Percentiles rank a stretch among this genome's conserved stretches.
Conservation (phyloP, 169 alveolate species). For the Amoebophrya sp. region DNA sequence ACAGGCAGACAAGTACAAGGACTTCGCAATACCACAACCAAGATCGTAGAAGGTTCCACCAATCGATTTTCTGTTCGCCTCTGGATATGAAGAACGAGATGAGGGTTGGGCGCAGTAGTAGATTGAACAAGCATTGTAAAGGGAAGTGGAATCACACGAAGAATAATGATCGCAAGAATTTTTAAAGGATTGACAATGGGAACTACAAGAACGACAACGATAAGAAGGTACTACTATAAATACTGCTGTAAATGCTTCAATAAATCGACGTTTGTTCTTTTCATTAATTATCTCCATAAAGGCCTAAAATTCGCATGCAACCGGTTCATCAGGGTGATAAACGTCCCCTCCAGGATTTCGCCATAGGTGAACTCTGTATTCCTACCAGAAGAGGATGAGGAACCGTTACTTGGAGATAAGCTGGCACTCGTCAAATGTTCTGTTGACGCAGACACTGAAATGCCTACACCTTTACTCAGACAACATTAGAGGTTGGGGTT, state of each 20-base stretch:
- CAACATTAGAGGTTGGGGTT: neutral
- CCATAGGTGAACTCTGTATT: neutral
- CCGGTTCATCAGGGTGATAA: neutral
- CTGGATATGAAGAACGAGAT: too few species aligned
- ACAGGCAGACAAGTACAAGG: neutral
- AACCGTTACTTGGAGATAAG: neutral
- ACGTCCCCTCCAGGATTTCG: neutral
- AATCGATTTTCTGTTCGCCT: neutral
- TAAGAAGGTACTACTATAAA: too few species aligned
- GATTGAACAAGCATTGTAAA: too few species aligned
- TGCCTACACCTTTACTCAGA: neutral
- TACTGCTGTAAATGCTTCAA: too few species aligned
- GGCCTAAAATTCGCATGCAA: neutral
- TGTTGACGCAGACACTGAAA: neutral
- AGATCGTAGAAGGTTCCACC: neutral
- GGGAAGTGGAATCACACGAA: too few species aligned
- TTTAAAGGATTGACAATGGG: too few species aligned
- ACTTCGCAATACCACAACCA: neutral
- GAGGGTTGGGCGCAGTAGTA: too few species aligned
- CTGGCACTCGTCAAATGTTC: neutral
- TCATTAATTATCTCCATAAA: too few species aligned
- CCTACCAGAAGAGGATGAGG: neutral
- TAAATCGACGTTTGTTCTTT: too few species aligned
- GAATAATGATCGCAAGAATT: too few species aligned
- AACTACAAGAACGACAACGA: too few species aligned